A percentile compares a stretch with the other conserved stretches of the same genome.
Evolutionary conservation across 805 yeast genomes (phyloP).

Genomic region (Saccharomycopsis selenospora): DNA sequence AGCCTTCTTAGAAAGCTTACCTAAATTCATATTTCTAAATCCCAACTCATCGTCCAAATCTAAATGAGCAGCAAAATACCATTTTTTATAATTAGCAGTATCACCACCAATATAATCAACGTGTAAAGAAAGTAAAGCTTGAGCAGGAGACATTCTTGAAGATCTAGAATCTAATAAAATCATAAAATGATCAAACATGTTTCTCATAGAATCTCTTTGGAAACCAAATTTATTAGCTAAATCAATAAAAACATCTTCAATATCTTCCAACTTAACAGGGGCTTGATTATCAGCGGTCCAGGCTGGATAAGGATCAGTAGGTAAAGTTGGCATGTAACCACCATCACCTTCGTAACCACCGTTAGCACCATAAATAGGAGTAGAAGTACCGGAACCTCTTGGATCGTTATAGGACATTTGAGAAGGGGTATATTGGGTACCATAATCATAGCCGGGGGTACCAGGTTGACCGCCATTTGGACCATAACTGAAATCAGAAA

Average conservation of each 20-base stretch:
- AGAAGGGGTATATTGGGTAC: conserved; percentile 74
- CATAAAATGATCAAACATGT: conserved; percentile 85
- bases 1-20: conserved; percentile 70
- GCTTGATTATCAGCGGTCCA: conserved; percentile 97
- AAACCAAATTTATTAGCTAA: conserved; percentile 78
- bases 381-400: conserved; percentile 87
- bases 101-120: conserved; percentile 90
- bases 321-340: conserved; percentile 56
- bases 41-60: conserved; percentile 83
- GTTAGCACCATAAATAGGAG: conserved; percentile 79
- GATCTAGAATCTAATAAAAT: conserved; percentile 75
- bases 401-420: conserved; percentile 82
- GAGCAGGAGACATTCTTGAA: conserved; percentile 85
- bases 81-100: conserved; percentile 74
- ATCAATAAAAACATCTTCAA: conserved; percentile 81
- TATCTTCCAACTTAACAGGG: conserved; percentile 75
- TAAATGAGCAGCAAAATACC: conserved; percentile 85
- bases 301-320: conserved; percentile 96
- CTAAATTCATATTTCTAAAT: conserved; percentile 71
- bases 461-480: conserved; percentile 46
- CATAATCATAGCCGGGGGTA: conserved; percentile 55
- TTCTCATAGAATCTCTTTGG: conserved; percentile 91
- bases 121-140: conserved; percentile 73
- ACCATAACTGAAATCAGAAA: conserved; percentile 62
- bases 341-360: conserved; percentile 28